phyloP scores from a whole-genome alignment of 2,329 filamentous ascomycete genomes.

The Mollisia scopiformis region DNA sequence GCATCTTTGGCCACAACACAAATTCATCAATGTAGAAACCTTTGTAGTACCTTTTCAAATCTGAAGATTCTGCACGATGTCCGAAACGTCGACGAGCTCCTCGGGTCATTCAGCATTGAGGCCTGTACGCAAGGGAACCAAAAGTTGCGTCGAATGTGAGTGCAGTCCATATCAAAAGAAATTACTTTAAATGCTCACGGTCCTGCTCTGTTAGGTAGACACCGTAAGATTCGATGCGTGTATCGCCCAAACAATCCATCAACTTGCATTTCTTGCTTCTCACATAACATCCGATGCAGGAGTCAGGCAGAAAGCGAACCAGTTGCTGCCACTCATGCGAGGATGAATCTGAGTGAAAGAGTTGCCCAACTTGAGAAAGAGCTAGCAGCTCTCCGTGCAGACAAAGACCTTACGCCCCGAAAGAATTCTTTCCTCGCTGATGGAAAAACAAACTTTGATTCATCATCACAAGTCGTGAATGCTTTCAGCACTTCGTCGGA shows the following conservation, averaged over 20 bases:
- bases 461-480: not conserved
- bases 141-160: slow-evolving; percentile 3
- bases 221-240: slow-evolving; percentile 2
- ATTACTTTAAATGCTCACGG: too few species aligned
- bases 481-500: too few species aligned
- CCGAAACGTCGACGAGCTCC: too few species aligned
- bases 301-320: not conserved
- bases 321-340: not conserved
- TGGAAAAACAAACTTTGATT: not conserved
- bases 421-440: not conserved
- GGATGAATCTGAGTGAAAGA: not conserved
- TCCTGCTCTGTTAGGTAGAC: not conserved
- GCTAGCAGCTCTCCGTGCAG: not conserved
- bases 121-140: slow-evolving; percentile 1
- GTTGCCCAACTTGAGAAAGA: not conserved
- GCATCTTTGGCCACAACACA: too few species aligned
- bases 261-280: not conserved
- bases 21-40: too few species aligned
- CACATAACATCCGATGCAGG: not conserved
- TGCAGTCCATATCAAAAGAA: not conserved
- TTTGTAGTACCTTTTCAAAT: too few species aligned
- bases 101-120: not conserved
- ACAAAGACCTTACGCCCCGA: not conserved
- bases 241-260: slow-evolving; percentile 2
- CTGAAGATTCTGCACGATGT: too few species aligned